Percentiles rank a stretch among this genome's conserved stretches.
Conservation (phyloP, 208 protist species). For the Crithidia sp. region DNA sequence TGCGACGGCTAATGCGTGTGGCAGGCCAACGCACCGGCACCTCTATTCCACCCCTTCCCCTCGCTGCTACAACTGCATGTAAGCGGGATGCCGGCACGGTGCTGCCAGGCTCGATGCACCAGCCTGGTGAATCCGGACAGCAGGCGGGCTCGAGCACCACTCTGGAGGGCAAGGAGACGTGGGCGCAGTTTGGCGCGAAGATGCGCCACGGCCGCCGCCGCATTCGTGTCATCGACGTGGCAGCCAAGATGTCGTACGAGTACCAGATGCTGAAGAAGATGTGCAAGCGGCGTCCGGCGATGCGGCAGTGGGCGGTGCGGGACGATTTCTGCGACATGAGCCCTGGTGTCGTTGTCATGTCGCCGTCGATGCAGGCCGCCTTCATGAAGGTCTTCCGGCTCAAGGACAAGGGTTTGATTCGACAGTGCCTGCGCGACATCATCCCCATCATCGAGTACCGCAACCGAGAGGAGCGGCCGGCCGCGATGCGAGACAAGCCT, state of each 20-base stretch:
- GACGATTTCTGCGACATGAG: slow-evolving; percentile 90
- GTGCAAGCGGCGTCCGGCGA: slow-evolving; percentile 80
- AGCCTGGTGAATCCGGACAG: slow-evolving; percentile 68
- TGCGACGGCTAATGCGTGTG: slow-evolving; percentile 14
- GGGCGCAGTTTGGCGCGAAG: slow-evolving; percentile 83
- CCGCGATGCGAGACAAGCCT: slow-evolving; percentile 46
- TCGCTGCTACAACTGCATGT: neutral
- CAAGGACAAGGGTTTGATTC: slow-evolving; percentile 87
- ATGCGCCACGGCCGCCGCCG: slow-evolving; percentile 80
- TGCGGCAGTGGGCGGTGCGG: slow-evolving; percentile 88
- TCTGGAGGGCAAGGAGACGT: slow-evolving; percentile 84
- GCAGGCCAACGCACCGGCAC: neutral
- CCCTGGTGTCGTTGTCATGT: slow-evolving; percentile 89
- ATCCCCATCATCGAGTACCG: slow-evolving; percentile 91
- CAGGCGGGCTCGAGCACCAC: slow-evolving; percentile 54
- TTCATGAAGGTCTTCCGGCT: slow-evolving; percentile 91
- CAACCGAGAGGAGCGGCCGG: slow-evolving; percentile 71
- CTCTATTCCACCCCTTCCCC: neutral
- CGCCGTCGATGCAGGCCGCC: slow-evolving; percentile 89
- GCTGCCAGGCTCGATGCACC: slow-evolving; percentile 70
- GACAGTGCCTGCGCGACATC: slow-evolving; percentile 83
- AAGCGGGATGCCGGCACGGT: slow-evolving; percentile 15
- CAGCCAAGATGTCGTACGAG: slow-evolving; percentile 93
- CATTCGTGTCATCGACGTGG: slow-evolving; percentile 87
- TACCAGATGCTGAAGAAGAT: slow-evolving; percentile 92